Percentiles rank a stretch among this genome's conserved stretches.
phyloP scores from a whole-genome alignment of 2,329 filamentous ascomycete genomes.

The Paecilomyces variotii region DNA sequence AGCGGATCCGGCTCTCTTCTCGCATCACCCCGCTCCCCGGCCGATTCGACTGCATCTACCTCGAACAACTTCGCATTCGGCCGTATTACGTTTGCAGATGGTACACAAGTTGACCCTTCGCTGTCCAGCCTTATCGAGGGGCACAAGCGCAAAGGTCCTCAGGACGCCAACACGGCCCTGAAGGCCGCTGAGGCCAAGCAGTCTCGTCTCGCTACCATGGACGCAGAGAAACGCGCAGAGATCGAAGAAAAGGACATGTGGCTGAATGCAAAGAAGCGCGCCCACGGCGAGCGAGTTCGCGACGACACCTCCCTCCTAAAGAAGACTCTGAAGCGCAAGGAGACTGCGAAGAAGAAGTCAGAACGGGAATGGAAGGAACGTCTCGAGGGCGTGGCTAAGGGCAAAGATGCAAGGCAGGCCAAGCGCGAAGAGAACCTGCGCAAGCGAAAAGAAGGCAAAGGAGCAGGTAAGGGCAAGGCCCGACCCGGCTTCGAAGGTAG shows the following conservation, averaged over 20 bases:
- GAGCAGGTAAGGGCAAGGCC: constrained; percentile 41
- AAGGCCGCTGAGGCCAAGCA: constrained; percentile 79
- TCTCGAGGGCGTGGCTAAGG: constrained; percentile 62
- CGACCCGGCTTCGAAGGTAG: constrained; percentile 66
- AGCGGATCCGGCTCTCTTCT: constrained; percentile 53
- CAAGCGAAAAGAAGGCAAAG: constrained; percentile 68
- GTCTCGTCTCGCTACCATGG: constrained; percentile 65
- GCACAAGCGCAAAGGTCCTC: constrained; percentile 71
- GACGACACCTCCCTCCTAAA: constrained; percentile 83
- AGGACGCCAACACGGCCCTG: constrained; percentile 79
- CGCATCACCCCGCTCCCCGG: constrained; percentile 45
- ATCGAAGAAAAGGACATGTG: constrained; percentile 91
- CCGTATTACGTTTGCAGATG: constrained; percentile 82
- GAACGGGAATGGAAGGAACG: constrained; percentile 79
- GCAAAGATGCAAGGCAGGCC: constrained; percentile 69
- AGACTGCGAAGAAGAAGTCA: constrained; percentile 82
- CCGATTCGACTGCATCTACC: constrained; percentile 27
- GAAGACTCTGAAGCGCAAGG: constrained; percentile 91
- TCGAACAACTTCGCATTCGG: constrained; percentile 78
- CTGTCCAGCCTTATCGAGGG: constrained; percentile 55
- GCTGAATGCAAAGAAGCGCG: constrained; percentile 82
- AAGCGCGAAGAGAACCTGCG: constrained; percentile 74
- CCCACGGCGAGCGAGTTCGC: constrained; percentile 79
- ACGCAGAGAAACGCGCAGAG: constrained; percentile 72
- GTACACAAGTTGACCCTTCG: constrained; percentile 67